Conservation (phyloP, 2,329 filamentous ascomycete genomes). For the Diplodia seriata region DNA sequence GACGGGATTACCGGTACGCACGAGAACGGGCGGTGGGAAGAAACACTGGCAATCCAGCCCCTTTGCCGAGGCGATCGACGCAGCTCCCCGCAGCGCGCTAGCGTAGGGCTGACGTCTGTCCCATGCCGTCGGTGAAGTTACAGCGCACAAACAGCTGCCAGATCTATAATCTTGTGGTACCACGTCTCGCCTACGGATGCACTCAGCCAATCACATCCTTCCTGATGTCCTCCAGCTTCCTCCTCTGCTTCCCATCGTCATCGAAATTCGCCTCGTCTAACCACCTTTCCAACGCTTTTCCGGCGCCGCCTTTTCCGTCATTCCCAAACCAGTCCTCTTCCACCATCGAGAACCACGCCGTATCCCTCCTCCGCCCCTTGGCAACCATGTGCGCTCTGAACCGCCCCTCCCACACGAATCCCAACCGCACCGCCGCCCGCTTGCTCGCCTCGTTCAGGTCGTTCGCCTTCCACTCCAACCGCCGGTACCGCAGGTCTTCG, state of each 20-base stretch:
- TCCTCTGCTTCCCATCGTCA: slow-evolving; percentile 59
- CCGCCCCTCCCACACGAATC: slow-evolving; percentile 65
- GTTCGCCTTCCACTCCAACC: slow-evolving; percentile 72
- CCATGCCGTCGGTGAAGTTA: background rate
- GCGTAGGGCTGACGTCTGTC: slow-evolving; percentile 8
- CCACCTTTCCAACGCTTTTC: slow-evolving; percentile 61
- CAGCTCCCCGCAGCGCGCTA: background rate
- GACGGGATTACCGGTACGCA: slow-evolving; percentile 2
- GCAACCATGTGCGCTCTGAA: slow-evolving; percentile 68
- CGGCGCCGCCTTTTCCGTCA: background rate
- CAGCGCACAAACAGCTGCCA: background rate
- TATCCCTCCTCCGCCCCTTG: slow-evolving; percentile 64
- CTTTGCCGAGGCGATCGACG: slow-evolving; percentile 26
- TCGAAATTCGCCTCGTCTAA: slow-evolving; percentile 64
- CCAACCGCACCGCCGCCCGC: slow-evolving; percentile 63
- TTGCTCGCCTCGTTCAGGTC: slow-evolving; percentile 61
- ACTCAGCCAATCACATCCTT: background rate
- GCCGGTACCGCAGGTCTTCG: slow-evolving; percentile 58
- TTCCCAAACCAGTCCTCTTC: slow-evolving; percentile 63
- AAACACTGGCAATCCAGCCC: background rate
- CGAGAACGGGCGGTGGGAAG: slow-evolving; percentile 11
- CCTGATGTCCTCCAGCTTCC: slow-evolving; percentile 51
- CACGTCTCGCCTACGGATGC: background rate
- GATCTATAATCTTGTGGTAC: background rate
- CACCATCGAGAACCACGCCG: slow-evolving; percentile 66